Evolutionary conservation across 192 early-diverging fungal species (phyloP).

Genomic region (Coemansia sp.): DNA sequence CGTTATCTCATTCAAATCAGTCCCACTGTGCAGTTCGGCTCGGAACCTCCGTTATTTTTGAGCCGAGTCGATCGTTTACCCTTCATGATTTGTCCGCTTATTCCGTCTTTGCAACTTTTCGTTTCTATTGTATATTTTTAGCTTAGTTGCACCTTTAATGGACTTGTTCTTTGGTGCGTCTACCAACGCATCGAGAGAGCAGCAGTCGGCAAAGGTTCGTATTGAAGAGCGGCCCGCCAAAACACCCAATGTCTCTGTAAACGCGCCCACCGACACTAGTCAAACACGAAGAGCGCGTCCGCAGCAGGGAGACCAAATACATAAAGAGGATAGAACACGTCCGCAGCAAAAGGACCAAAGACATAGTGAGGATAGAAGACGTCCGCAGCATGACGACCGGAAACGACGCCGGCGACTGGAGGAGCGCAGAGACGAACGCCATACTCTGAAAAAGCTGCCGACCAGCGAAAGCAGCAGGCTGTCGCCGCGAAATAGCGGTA

Average conservation of each 20-base stretch:
- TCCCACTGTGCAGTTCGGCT: background rate
- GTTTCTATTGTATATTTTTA: conserved; percentile 2
- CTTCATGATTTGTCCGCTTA: background rate
- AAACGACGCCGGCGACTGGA: conserved; percentile 8
- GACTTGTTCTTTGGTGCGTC: conserved; percentile 50
- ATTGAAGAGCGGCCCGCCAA: conserved; percentile 35
- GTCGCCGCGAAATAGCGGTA: conserved; percentile 21
- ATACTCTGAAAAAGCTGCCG: conserved; percentile 7
- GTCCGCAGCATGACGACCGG: conserved; percentile 4
- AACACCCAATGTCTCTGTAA: background rate
- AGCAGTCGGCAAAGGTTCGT: conserved; percentile 34
- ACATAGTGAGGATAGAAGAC: background rate
- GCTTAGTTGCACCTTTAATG: conserved; percentile 13
- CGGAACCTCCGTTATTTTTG: background rate
- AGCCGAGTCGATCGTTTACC: background rate
- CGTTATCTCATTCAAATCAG: background rate
- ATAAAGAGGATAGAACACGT: background rate
- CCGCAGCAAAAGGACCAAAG: background rate
- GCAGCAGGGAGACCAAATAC: conserved; percentile 5
- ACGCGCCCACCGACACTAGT: background rate
- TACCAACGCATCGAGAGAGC: conserved; percentile 12
- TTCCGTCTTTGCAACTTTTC: background rate
- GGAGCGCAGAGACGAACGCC: background rate
- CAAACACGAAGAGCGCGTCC: background rate
- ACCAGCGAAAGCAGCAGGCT: conserved; percentile 2